Conservation (phyloP, 2,329 filamentous ascomycete genomes). For the Aspergillus brasiliensis region DNA sequence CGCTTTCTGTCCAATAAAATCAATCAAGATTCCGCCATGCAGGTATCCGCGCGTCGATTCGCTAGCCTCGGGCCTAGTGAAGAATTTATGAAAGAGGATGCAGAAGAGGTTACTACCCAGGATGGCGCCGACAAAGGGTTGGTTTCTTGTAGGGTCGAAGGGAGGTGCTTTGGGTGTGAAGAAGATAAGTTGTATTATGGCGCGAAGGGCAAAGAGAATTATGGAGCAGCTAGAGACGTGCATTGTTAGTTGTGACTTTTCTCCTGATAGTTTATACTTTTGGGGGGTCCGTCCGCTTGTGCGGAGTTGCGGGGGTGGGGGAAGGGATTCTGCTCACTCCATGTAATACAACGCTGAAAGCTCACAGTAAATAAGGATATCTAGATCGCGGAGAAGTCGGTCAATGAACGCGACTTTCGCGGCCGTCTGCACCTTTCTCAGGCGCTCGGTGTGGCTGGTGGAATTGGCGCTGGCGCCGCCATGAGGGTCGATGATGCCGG, state of each 20-base stretch:
- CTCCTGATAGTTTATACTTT: no score
- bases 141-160: constrained; percentile 53
- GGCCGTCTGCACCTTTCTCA: constrained; percentile 39
- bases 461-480: constrained; percentile 25
- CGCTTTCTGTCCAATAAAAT: constrained; percentile 65
- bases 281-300: no score
- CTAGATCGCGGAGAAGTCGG: constrained; percentile 58
- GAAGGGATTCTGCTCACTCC: constrained; percentile 52
- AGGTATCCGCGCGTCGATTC: constrained; percentile 58
- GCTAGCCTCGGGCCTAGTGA: constrained; percentile 53
- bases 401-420: constrained; percentile 54
- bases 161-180: constrained; percentile 61
- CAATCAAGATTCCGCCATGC: constrained; percentile 64
- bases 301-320: background rate
- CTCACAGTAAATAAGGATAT: constrained; percentile 63
- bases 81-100: constrained; percentile 59
- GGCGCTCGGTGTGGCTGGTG: constrained; percentile 27
- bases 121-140: constrained; percentile 57
- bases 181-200: constrained; percentile 58
- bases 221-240: constrained; percentile 55
- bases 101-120: constrained; percentile 58
- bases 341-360: constrained; percentile 64
- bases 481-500: constrained; percentile 36
- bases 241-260: background rate
- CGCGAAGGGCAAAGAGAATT: constrained; percentile 57